Evolutionary conservation across 139 green algal genomes (phyloP), one percentile per base, ranked within the genome.

Genomic region (Chlamydomonas sphaeroides): DNA sequence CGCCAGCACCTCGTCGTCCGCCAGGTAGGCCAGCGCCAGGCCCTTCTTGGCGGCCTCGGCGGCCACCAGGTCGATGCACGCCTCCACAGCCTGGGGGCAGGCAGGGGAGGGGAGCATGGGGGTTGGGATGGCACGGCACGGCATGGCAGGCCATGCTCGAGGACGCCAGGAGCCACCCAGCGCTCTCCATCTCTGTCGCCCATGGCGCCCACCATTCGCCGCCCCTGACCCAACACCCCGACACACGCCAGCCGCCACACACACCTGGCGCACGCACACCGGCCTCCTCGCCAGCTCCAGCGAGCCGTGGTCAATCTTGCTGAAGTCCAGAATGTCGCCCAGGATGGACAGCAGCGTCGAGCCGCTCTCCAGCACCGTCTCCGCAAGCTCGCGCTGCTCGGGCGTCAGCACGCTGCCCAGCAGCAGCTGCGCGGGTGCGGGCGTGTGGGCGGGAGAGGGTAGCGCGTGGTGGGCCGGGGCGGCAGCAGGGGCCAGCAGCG

Each of bases 261-360:
- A n/a, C n/a, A n/a, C n/a, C n/a, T n/a, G n/a, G 30, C 61, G 32
- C 11, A 18, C 28, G 81, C 70, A 78, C 62, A 87, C 39, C 38
- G 80, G 86, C 42, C 80, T 56, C 6, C 63, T 51, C 63, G 83
- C 39, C 76, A 90, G 86, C 76, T 73, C 76, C 68, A 87, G 59
- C 17, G 66, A 61, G 30, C 86, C 86, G 39, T 90, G 86, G 69
- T 86, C 80, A 15, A 84, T 76, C 66, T 84, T 84, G 57, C 70
- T 91, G 57, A 98, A 97, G 87, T 98, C 95, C 57, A 98, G 89
- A 68, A 98, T 97, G 82, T 84, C 78, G 2, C 78, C 78, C 48
- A 84, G 78, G 42, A 84, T 62, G 56, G 15, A 53, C 74, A 71
- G 59, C 65, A 84, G 66, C 51, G 78, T 68, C 49, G 36, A 74